A percentile compares a stretch with the other conserved stretches of the same genome.
phyloP scores from a whole-genome alignment of 1,139 yeast genomes.

The Geotrichum bryndzae region DNA sequence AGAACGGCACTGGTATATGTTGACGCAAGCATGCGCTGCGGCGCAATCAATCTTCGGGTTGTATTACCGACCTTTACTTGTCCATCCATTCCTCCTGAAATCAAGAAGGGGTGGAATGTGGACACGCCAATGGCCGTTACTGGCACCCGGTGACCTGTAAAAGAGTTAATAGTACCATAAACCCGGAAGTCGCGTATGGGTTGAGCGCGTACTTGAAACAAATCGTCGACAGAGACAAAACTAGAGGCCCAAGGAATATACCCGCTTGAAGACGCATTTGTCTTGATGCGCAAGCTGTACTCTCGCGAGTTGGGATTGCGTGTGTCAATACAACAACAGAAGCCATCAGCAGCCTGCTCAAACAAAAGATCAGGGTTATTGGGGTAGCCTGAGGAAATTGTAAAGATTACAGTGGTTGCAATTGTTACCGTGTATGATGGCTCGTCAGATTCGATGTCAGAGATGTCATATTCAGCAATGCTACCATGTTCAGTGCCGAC shows the following conservation, averaged over 20 bases:
- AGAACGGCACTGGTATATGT: conserved; percentile 29
- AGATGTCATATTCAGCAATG: conserved; percentile 55
- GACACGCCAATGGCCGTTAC: conserved; percentile 41
- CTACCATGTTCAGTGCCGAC: conserved; percentile 65
- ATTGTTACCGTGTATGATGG: conserved; percentile 49
- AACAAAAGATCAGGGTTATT: conserved; percentile 40
- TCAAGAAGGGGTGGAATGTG: conserved; percentile 51
- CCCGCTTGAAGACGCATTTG: conserved; percentile 30
- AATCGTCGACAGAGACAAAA: conserved; percentile 41
- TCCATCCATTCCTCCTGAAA: conserved; percentile 64
- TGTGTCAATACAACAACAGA: conserved; percentile 40
- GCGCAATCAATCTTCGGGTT: conserved; percentile 40
- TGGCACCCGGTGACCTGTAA: conserved; percentile 35
- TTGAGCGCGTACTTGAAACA: conserved; percentile 35
- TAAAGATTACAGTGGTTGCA: conserved; percentile 47
- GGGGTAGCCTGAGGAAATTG: conserved; percentile 38
- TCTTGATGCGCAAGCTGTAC: conserved; percentile 34
- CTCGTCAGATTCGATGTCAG: conserved; percentile 14
- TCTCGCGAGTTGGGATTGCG: conserved; percentile 39
- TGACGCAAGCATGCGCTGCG: conserved; percentile 36
- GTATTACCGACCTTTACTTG: conserved; percentile 41
- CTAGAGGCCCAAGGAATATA: conserved; percentile 40
- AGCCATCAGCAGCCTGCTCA: conserved; percentile 47
- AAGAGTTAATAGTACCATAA: conserved; percentile 15
- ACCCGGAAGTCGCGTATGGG: conserved; percentile 36